Evolutionary conservation across 129 eudicot species (phyloP).

Genomic region (Helianthus tuberosus): DNA sequence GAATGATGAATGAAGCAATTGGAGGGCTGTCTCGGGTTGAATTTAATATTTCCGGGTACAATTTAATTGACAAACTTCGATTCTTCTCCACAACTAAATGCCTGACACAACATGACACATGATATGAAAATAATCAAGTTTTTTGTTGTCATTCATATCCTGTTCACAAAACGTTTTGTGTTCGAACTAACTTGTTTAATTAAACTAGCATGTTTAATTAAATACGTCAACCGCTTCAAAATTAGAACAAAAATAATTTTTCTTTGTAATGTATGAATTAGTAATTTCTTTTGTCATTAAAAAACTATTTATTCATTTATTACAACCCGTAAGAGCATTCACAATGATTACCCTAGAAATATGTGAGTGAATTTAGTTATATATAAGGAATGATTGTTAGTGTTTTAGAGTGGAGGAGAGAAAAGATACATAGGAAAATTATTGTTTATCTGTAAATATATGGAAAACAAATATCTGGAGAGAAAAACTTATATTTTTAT

Average conservation of each 20-base stretch:
- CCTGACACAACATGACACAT: conserved; percentile 39
- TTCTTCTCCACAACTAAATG: conserved; percentile 75
- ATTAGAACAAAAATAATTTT: neutral
- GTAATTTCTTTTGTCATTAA: too few relatives aligned
- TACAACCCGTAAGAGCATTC: neutral
- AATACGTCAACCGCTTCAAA: neutral
- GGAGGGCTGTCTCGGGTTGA: conserved; percentile 68
- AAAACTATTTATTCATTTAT: neutral
- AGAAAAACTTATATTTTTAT: too few relatives aligned
- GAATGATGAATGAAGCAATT: conserved; percentile 76
- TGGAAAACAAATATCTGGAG: too few relatives aligned
- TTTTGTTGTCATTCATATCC: neutral
- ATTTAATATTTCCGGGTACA: conserved; percentile 72
- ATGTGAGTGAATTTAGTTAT: too few relatives aligned
- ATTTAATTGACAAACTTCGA: conserved; percentile 50
- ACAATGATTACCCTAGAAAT: too few relatives aligned
- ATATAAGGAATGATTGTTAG: too few relatives aligned
- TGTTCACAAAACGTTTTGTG: neutral
- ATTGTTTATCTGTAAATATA: too few relatives aligned
- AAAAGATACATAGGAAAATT: too few relatives aligned
- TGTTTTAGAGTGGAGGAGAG: too few relatives aligned
- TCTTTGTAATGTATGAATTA: too few relatives aligned
- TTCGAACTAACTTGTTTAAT: neutral
- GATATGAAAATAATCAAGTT: neutral
- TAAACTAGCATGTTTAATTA: neutral